Base-by-base conservation (phyloP, 2,329 filamentous ascomycete species). In the Rutstroemia sp. region DNA sequence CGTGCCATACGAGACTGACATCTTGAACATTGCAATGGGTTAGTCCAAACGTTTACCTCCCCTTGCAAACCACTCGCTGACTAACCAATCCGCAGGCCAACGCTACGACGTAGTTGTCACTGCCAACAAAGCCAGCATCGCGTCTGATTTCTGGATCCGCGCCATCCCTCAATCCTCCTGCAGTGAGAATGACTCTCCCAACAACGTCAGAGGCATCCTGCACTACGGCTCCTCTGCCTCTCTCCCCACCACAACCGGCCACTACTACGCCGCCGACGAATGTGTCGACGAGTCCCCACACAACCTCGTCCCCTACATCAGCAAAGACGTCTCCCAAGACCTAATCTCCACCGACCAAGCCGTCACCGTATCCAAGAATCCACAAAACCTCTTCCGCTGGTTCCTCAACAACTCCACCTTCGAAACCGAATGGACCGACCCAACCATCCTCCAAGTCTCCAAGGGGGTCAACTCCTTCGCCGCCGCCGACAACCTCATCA, bases 141-240 rank as follows among this genome's bases (percentile, higher is more conserved):
- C 53, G 1, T 56, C 54, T 9, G 71, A 79, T 4, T 83, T 78
- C 63, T 84, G 80, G 79, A 79, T 86, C 71, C 77, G 81, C 34
- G 73, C 76, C 57, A 79, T 76, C 62, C 76, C 75, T 1, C 64
- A 76, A 56, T 80, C 76, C 5, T 63, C 80, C 1, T 86, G 83
- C 0, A 80, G 76, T 6, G 74, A 88, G 48, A 75, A 84, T 38
- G 64, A 73, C 10, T 75, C 84, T 42, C 73, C 84, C 63, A 72
- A 72, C 3, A 71, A 70, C 49, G 67, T 71, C 60, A 72, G 65
- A 40, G 79, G 76, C 1, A 76, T 82, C 30, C 61, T 82, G 3
- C 72, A 71, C 51, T 75, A 75, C 9, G 59, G 73, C 3, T 83
- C 82, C 0, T 70, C 69, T 47, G 66, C 64, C 19, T 57, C 61